Base-by-base conservation (phyloP, 345 rosid genomes). In the Brassica rapa region DNA sequence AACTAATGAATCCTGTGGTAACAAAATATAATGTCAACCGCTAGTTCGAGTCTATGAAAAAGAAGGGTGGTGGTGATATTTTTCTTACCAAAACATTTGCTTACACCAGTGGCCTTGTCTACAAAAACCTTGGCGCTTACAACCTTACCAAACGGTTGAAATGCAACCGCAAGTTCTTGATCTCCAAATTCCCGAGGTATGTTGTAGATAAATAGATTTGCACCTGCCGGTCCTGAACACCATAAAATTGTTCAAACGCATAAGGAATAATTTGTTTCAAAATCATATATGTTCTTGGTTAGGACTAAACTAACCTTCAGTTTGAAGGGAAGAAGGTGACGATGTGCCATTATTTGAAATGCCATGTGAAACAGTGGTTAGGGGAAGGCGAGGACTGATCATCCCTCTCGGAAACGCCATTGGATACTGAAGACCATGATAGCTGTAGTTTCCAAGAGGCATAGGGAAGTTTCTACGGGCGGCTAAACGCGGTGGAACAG, bases 181-280 rank as follows among this genome's bases (percentile, higher is more conserved):
- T 96, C 98, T 59, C 95, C 90, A 21, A 77, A 93, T 77, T 91
- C 98, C 82, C 91, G 93, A 53, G 99, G 99, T 86, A 96, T 93
- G 89, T 96, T 96, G 77, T 96, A 96, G 39, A 96, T 91, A 70
- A 96, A 96, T 11, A 96, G 81, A 84, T 96, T 96, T 37, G 99
- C 93, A 77, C 99, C 99, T 43, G 88, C 89, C 4, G 98, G 99
- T 77, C 99, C 99, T 96, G 79, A 70, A 51, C 19, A 74, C 14
- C 32, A 62, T 66, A 35, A 30, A 21, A 70, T 63, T 4, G 30
- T 57, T 61, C 25, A 29, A 11, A 6, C 4, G 57, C 64, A 15
- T 37, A 14, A 10, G 39, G 23, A 55, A 43, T 43, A 12, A 12
- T 41, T 41, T 12, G 53, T 15, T 46, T 46, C 2, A 14, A 14